Percentiles rank a stretch among this genome's conserved stretches.
Conservation (phyloP, 371 early-diverging fungal genomes). For the Sporodiniella umbellata region DNA sequence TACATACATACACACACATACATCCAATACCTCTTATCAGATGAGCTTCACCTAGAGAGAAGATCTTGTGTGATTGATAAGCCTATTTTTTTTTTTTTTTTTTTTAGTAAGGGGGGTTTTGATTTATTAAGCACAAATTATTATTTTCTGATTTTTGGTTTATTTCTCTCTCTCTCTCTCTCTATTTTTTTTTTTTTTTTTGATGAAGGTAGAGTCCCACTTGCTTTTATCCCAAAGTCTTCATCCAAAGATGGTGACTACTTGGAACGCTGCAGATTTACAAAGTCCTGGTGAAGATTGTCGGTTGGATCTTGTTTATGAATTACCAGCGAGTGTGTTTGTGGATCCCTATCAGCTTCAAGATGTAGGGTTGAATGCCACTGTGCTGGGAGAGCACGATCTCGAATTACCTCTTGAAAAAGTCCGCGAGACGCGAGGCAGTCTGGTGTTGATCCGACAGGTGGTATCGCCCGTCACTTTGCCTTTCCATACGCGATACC, state of each 20-base stretch:
- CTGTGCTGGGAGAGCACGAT: slow-evolving; percentile 42
- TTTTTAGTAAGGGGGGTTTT: too few species aligned
- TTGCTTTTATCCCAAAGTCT: slow-evolving; percentile 20
- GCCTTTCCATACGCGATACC: slow-evolving; percentile 48
- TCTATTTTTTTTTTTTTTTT: background rate
- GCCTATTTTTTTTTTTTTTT: too few species aligned
- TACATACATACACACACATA: too few species aligned
- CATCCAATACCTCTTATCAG: too few species aligned
- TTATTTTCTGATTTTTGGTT: too few species aligned
- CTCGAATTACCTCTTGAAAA: slow-evolving; percentile 43
- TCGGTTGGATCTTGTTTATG: slow-evolving; percentile 30
- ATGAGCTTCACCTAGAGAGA: too few species aligned
- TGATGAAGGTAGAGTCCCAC: slow-evolving; percentile 13
- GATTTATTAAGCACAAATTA: too few species aligned
- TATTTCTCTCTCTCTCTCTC: too few species aligned
- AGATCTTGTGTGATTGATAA: too few species aligned
- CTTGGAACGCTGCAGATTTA: slow-evolving; percentile 3
- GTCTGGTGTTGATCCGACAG: slow-evolving; percentile 34
- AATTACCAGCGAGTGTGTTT: slow-evolving; percentile 45
- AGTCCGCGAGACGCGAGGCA: slow-evolving; percentile 35
- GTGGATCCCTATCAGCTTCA: slow-evolving; percentile 43
- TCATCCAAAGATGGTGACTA: slow-evolving; percentile 39
- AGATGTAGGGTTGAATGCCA: slow-evolving; percentile 12
- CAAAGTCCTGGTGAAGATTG: slow-evolving; percentile 10
- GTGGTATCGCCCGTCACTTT: slow-evolving; percentile 11